phyloP scores from a whole-genome alignment of 2,329 filamentous ascomycete species.

The Reticulascus tulasneorum region DNA sequence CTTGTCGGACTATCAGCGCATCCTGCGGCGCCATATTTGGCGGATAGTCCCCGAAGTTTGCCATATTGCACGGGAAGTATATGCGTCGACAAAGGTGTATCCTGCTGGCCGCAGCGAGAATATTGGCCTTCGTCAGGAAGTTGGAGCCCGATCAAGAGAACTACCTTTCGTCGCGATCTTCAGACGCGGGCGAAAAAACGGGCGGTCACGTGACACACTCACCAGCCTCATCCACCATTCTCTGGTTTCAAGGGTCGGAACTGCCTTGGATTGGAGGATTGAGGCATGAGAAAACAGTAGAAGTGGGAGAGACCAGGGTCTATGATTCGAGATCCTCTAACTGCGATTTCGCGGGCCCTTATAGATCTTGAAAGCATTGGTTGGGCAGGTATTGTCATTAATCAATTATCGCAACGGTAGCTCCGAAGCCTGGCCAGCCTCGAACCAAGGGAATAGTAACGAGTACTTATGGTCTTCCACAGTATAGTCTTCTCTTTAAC shows the following conservation, averaged over 20 bases:
- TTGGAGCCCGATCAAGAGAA: conserved; percentile 6
- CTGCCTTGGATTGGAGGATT: conserved; percentile 1
- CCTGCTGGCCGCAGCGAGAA: neutral
- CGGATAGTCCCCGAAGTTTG: conserved; percentile 60
- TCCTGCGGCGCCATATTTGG: conserved; percentile 64
- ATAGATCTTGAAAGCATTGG: neutral
- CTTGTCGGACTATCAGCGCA: conserved; percentile 56
- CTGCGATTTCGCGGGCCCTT: neutral
- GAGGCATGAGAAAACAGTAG: too few relatives aligned
- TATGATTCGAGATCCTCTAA: neutral
- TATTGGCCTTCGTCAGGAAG: conserved; percentile 7
- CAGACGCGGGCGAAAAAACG: conserved; percentile 3
- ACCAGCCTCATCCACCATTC: too few relatives aligned
- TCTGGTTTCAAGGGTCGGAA: conserved; percentile 10
- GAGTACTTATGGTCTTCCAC: conserved; percentile 16
- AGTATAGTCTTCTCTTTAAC: conserved; percentile 10
- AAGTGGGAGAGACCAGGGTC: too few relatives aligned
- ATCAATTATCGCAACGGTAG: conserved; percentile 15
- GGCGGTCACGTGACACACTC: conserved; percentile 14
- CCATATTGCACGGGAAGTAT: conserved; percentile 48
- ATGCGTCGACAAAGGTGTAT: too few relatives aligned
- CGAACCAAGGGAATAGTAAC: conserved; percentile 13
- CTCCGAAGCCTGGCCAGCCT: conserved; percentile 14
- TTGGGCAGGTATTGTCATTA: conserved; percentile 15
- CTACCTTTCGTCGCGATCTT: conserved; percentile 3